Conservation (phyloP, 768 basidiomycete genomes). For the Asterophora parasitica region DNA sequence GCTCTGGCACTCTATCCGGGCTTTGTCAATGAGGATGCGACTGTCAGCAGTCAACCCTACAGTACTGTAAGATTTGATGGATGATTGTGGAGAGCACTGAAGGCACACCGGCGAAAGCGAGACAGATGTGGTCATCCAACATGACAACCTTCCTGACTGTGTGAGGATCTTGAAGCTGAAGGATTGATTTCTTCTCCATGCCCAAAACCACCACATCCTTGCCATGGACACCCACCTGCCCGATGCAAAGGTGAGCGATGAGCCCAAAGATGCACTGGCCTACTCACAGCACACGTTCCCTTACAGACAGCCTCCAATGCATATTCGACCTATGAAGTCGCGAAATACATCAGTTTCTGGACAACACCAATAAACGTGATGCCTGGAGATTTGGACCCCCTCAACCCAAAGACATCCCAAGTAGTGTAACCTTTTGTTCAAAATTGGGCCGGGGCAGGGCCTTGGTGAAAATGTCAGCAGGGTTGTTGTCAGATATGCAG, state of each 20-base stretch:
- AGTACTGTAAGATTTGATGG: slow-evolving; percentile 7
- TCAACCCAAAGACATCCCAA: too few species aligned
- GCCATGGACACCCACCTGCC: slow-evolving; percentile 91
- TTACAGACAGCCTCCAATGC: slow-evolving; percentile 96
- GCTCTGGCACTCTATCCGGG: slow-evolving; percentile 95
- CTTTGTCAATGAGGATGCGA: slow-evolving; percentile 96
- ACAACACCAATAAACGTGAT: slow-evolving; percentile 8
- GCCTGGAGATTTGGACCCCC: slow-evolving; percentile 40
- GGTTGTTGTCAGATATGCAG: too few species aligned
- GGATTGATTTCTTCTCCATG: slow-evolving; percentile 97
- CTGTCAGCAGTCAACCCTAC: slow-evolving; percentile 96
- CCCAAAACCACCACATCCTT: slow-evolving; percentile 93
- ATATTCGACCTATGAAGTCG: slow-evolving; percentile 82
- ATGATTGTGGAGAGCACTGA: background rate
- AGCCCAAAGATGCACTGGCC: background rate
- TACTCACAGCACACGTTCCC: slow-evolving; percentile 89
- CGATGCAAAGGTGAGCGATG: background rate
- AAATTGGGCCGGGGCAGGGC: too few species aligned
- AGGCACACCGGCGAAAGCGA: slow-evolving; percentile 90
- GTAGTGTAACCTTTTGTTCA: too few species aligned
- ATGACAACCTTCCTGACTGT: slow-evolving; percentile 98
- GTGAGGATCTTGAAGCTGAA: slow-evolving; percentile 96
- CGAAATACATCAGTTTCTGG: slow-evolving; percentile 16
- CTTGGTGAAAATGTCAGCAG: too few species aligned
- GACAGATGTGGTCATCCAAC: slow-evolving; percentile 95